Evolutionary conservation across 106 monocot genomes (phyloP), one percentile per base, ranked within the genome.

Genomic region (Platanthera guangdongensis): DNA sequence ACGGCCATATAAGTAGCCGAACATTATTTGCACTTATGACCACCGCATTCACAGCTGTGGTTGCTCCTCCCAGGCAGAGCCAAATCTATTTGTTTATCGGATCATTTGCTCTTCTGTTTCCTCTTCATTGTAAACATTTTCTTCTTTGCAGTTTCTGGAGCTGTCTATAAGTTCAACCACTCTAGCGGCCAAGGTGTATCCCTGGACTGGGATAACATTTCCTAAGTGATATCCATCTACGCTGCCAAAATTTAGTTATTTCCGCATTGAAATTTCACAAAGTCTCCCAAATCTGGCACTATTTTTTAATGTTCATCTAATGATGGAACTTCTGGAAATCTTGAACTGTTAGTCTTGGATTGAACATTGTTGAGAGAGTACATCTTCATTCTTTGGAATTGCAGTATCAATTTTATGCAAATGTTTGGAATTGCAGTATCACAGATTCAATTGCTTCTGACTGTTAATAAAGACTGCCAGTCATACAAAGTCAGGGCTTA

Each of bases 121-220:
- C 0, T 57, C 13, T 16, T 16, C 6, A 6, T 53, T 8, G 21
- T 6, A 51, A 22, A 9, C 55, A 16, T 3, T 69, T 76, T 81
- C 6, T 28, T 71, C 19, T 71, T n/a, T n/a, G 77, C 68, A 97
- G 97, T 77, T 75, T 82, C 74, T 88, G 97, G 91, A 74, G 73
- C 94, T 45, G 72, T 88, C 3, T 97, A 97, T 80, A 92, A 91
- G 65, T 89, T 92, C 65, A 89, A 78, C 74, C 89, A 94, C 88
- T 64, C 86, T 11, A 85, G 89, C 62, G 97, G 97, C 7, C 97
- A 97, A 63, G 97, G 97, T 82, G 87, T 87, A 18, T 97, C 88
- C 73, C 91, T 97, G 83, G 87, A 83, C 50, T 95, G 89, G 92
- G 87, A 84, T 53, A 80, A 74, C 52, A 73, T 85, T 74, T 79